phyloP scores from a whole-genome alignment of 306 rosid species.

The Senna siamea region DNA sequence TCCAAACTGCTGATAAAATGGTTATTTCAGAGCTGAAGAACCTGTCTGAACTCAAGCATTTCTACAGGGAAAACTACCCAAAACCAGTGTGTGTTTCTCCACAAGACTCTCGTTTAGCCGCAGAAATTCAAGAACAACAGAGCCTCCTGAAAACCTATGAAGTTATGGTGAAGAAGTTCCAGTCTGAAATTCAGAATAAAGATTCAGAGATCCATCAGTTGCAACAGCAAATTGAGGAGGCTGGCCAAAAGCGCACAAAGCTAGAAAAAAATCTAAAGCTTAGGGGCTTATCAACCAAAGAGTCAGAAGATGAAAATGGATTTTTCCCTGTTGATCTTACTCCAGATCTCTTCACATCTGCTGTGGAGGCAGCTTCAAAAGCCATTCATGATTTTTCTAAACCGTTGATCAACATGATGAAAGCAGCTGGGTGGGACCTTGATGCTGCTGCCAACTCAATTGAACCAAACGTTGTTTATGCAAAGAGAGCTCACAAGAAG shows the following conservation, averaged over 20 bases:
- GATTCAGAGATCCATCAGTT: slow-evolving; percentile 89
- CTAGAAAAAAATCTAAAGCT: slow-evolving; percentile 95
- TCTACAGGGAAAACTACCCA: slow-evolving; percentile 94
- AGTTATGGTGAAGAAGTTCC: slow-evolving; percentile 99
- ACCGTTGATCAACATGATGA: slow-evolving; percentile 98
- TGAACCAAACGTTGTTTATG: slow-evolving; percentile 76
- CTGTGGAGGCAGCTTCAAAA: slow-evolving; percentile 80
- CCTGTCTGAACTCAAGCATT: slow-evolving; percentile 94
- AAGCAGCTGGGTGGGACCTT: slow-evolving; percentile 99
- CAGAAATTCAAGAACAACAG: slow-evolving; percentile 99
- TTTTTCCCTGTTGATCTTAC: slow-evolving; percentile 77
- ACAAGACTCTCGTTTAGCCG: slow-evolving; percentile 98
- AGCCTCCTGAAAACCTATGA: slow-evolving; percentile 93
- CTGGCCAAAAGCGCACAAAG: slow-evolving; percentile 74
- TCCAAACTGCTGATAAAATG: slow-evolving; percentile 89
- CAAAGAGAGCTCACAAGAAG: slow-evolving; percentile 98
- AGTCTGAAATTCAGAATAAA: slow-evolving; percentile 98
- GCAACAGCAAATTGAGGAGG: slow-evolving; percentile 95
- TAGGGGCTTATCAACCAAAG: slow-evolving; percentile 88
- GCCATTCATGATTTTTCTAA: slow-evolving; percentile 98
- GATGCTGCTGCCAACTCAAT: slow-evolving; percentile 97
- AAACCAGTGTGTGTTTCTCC: slow-evolving; percentile 91
- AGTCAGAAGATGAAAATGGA: slow-evolving; percentile 78
- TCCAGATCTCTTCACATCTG: slow-evolving; percentile 82
- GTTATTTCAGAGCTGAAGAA: slow-evolving; percentile 91